phyloP scores from a whole-genome alignment of 257 asterid species.

The Penstemon newberryi region DNA sequence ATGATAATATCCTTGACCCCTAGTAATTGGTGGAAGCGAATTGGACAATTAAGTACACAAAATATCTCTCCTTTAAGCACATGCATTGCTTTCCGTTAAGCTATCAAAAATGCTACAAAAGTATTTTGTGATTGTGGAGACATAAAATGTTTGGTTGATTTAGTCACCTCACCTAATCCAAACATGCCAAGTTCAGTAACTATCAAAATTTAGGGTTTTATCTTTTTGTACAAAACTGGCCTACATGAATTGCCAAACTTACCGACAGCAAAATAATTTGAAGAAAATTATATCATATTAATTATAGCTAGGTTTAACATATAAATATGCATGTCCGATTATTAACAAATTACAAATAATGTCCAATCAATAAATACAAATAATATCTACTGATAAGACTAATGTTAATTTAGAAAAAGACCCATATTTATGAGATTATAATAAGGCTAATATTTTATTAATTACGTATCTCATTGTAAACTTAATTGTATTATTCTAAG shows the following conservation, averaged over 20 bases:
- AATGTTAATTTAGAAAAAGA: too few species aligned
- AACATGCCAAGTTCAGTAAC: conserved; percentile 9
- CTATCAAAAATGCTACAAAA: conserved; percentile 1
- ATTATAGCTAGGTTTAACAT: background rate
- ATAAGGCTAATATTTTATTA: too few species aligned
- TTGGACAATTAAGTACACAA: conserved; percentile 11
- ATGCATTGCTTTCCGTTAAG: conserved; percentile 28
- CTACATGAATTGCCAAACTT: background rate
- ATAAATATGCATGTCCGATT: too few species aligned
- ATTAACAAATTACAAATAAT: too few species aligned
- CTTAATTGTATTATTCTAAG: too few species aligned
- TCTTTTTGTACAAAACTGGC: conserved; percentile 25
- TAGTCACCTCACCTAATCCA: conserved; percentile 29
- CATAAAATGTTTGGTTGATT: conserved; percentile 31
- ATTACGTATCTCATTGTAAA: too few species aligned
- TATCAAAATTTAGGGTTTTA: background rate
- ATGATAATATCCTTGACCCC: background rate
- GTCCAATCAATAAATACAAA: too few species aligned
- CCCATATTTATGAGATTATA: too few species aligned
- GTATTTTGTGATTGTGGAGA: background rate
- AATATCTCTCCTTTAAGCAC: conserved; percentile 33
- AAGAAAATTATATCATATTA: conserved; percentile 1
- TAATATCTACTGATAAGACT: too few species aligned
- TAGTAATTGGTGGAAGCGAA: conserved; percentile 18
- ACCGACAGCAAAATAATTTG: background rate